Percentiles rank a stretch among this genome's conserved stretches.
These are phyloP conservation scores for Hymenoscyphus repandus DNA, from an alignment of 2,329 filamentous ascomycete species.

Conservation along the genomic window DNA sequence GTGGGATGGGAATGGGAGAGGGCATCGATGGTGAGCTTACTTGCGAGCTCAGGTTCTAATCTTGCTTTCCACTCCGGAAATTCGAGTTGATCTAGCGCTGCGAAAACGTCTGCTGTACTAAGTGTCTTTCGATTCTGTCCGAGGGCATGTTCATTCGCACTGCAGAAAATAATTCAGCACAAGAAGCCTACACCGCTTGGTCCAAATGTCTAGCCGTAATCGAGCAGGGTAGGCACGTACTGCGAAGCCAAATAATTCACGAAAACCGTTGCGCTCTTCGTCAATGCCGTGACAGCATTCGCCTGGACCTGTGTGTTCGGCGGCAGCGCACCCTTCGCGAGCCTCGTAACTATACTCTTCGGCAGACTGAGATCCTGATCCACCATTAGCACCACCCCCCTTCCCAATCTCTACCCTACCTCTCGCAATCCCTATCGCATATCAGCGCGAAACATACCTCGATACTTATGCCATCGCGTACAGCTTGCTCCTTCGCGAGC, in stretches of 20 bases:
- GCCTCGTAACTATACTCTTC: slow-evolving; percentile 73
- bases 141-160: slow-evolving; percentile 67
- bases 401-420: too few species aligned
- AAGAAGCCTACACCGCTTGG: background rate
- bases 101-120: slow-evolving; percentile 68
- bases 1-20: background rate
- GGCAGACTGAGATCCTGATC: slow-evolving; percentile 67
- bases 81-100: slow-evolving; percentile 70
- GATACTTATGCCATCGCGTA: slow-evolving; percentile 35
- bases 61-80: slow-evolving; percentile 64
- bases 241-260: slow-evolving; percentile 72
- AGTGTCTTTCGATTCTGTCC: slow-evolving; percentile 72
- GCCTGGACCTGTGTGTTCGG: slow-evolving; percentile 79
- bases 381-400: background rate
- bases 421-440: background rate
- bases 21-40: slow-evolving; percentile 48
- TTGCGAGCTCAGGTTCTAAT: slow-evolving; percentile 71
- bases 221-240: slow-evolving; percentile 44
- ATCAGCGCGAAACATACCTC: slow-evolving; percentile 39
- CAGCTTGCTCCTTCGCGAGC: slow-evolving; percentile 25
- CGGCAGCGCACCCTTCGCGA: slow-evolving; percentile 75
- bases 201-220: too few species aligned
- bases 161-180: slow-evolving; percentile 30
- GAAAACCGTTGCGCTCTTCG: slow-evolving; percentile 78
- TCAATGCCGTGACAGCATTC: slow-evolving; percentile 73